Conservation (phyloP, 805 yeast genomes). For the Nakazawaea holstii region DNA sequence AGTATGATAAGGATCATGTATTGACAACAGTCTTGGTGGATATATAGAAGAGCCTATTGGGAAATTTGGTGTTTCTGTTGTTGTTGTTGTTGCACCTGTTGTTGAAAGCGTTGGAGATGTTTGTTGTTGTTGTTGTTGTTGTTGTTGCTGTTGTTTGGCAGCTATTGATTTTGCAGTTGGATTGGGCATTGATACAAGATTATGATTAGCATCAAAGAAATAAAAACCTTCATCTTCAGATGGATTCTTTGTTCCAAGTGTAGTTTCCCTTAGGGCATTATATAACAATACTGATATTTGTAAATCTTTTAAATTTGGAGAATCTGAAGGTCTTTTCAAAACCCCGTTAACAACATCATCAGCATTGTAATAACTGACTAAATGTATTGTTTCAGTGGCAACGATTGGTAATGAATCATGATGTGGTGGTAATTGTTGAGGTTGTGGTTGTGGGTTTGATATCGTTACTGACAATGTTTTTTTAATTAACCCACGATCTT, state of each 20-base stretch:
- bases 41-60: neutral
- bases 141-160: constrained; percentile 2
- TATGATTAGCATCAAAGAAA: constrained; percentile 32
- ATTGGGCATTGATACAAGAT: constrained; percentile 11
- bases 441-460: constrained; percentile 16
- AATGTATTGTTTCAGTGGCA: constrained; percentile 50
- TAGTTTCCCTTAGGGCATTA: constrained; percentile 51
- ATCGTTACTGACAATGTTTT: constrained; percentile 73
- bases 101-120: no score
- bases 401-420: constrained; percentile 13
- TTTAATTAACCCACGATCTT: constrained; percentile 71
- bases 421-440: constrained; percentile 13
- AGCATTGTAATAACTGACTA: constrained; percentile 74
- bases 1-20: neutral
- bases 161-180: constrained; percentile 7
- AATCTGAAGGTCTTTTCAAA: constrained; percentile 52
- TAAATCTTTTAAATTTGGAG: constrained; percentile 42
- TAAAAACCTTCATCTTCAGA: constrained; percentile 47
- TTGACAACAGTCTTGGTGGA: neutral
- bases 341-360: constrained; percentile 62
- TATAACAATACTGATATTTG: constrained; percentile 43
- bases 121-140: no score
- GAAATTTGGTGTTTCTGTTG: constrained; percentile 10
- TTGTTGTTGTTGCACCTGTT: constrained; percentile 17
- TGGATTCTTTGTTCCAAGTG: constrained; percentile 49